Evolutionary conservation across 176 grass and related monocot species (phyloP).

Genomic region (Cocos nucifera): DNA sequence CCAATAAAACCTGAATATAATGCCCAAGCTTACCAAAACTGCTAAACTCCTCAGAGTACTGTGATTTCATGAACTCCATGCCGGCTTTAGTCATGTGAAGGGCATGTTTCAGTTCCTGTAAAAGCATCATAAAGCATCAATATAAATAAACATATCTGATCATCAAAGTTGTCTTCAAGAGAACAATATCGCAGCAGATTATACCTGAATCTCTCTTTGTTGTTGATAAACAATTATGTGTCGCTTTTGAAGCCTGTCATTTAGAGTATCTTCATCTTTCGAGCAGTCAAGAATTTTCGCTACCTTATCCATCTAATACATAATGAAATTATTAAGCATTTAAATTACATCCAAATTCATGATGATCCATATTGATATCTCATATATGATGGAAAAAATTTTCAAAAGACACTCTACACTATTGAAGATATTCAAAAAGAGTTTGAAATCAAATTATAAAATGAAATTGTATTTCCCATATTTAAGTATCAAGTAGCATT

Average conservation of each 20-base stretch:
- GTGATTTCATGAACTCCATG: slow-evolving; percentile 56
- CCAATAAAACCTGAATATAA: slow-evolving; percentile 3
- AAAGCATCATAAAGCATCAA: slow-evolving; percentile 8
- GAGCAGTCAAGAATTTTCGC: slow-evolving; percentile 2
- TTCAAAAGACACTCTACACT: no score
- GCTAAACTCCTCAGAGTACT: slow-evolving; percentile 45
- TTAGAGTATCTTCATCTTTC: slow-evolving; percentile 21
- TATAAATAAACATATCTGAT: no score
- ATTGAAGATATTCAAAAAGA: no score
- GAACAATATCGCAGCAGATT: slow-evolving; percentile 4
- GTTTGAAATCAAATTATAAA: no score
- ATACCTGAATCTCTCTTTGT: slow-evolving; percentile 74
- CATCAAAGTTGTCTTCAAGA: neutral
- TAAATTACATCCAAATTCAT: no score
- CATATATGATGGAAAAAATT: no score
- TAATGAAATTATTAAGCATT: no score
- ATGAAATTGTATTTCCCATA: neutral
- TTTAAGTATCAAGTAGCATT: slow-evolving; percentile 4
- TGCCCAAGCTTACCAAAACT: slow-evolving; percentile 48
- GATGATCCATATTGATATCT: no score
- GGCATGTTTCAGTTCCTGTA: slow-evolving; percentile 60
- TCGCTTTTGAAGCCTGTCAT: slow-evolving; percentile 23
- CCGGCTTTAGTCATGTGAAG: slow-evolving; percentile 50
- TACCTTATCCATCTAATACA: slow-evolving; percentile 7
- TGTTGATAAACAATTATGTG: slow-evolving; percentile 45